Percentiles rank a stretch among this genome's conserved stretches.
Evolutionary conservation across 345 rosid species (phyloP).

Genomic region (Cardamine chenopodiifolia): DNA sequence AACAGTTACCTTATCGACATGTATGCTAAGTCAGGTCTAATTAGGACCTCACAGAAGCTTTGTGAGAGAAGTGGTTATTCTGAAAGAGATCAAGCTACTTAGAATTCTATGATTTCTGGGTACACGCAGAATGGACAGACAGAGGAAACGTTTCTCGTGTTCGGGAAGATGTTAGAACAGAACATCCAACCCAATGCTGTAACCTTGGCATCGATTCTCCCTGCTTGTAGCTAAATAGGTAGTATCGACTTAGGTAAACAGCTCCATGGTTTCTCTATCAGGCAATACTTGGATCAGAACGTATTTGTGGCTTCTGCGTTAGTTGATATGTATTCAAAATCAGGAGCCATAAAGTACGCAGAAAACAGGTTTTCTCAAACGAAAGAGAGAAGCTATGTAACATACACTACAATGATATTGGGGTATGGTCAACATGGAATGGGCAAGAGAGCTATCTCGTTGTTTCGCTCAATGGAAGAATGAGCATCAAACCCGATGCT

Average conservation of each 20-base stretch:
- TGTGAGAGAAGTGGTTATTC: slow-evolving; percentile 46
- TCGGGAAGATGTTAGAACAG: slow-evolving; percentile 65
- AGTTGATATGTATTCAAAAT: slow-evolving; percentile 86
- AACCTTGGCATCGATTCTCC: slow-evolving; percentile 75
- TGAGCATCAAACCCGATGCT: slow-evolving; percentile 61
- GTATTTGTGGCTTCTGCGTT: slow-evolving; percentile 78
- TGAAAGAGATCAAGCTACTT: slow-evolving; percentile 74
- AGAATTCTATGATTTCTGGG: slow-evolving; percentile 91
- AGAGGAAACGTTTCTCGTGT: slow-evolving; percentile 59
- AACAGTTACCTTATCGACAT: slow-evolving; percentile 78
- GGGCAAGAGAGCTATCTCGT: slow-evolving; percentile 72
- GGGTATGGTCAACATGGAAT: slow-evolving; percentile 91
- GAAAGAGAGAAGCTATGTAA: slow-evolving; percentile 68
- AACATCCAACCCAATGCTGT: slow-evolving; percentile 67
- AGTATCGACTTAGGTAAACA: slow-evolving; percentile 70
- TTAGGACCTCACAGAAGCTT: slow-evolving; percentile 50
- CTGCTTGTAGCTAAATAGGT: slow-evolving; percentile 72
- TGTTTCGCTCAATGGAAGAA: slow-evolving; percentile 67
- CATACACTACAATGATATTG: slow-evolving; percentile 77
- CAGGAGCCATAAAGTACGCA: slow-evolving; percentile 64
- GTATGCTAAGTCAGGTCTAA: slow-evolving; percentile 84
- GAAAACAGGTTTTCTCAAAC: slow-evolving; percentile 57
- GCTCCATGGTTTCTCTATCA: slow-evolving; percentile 75
- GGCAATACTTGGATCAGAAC: slow-evolving; percentile 62
- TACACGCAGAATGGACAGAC: slow-evolving; percentile 67